Base-by-base conservation (phyloP, 257 asterid species). In the Rehmannia glutinosa region DNA sequence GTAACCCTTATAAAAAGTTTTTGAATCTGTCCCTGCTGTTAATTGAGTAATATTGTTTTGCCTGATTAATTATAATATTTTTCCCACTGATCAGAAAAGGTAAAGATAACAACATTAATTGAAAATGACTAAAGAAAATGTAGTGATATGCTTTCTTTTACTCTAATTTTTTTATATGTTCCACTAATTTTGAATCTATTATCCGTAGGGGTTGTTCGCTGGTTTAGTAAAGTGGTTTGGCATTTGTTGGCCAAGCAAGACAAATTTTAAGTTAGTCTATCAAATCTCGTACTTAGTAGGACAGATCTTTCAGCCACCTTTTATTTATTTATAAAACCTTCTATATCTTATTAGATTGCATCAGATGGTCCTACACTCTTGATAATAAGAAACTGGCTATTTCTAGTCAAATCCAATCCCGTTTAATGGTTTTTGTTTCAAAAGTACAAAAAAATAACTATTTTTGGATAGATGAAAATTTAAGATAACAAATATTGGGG, bases 221-320 rank as follows among this genome's bases (percentile, higher is more conserved):
- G 47, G 69, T 63, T 60, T 11, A 35, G 65, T 8, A 41, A 66
- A 53, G 62, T 41, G 13, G 69, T 51, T 51, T 49, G 55, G 71
- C 30, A 54, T 47, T 5, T 46, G 72, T 24, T 50, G 59, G 41
- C 46, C 74, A 43, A 61, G 61, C 68, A 68, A 54, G 61, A 69
- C 77, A 73, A 73, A 73, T 7, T 25, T 70, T 9, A 64, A 60
- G 79, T 59, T 70, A 61, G 68, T 36, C 62, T 4, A 64, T 69
- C 76, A 60, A 78, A 74, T 74, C 74, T 25, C 1, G 68, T 73
- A 64, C 69, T 30, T 59, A 74, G 79, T 78, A 64, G 74, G 69
- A 77, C 73, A 21, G 16, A 66, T 73, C 79, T 69, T 73, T 78
- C 82, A 73, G 7, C 69, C 52, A 66, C 73, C 69, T 50, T 64